Evolutionary conservation across 768 basidiomycete species (phyloP).

Genomic region (Podaxis mareebaensis): DNA sequence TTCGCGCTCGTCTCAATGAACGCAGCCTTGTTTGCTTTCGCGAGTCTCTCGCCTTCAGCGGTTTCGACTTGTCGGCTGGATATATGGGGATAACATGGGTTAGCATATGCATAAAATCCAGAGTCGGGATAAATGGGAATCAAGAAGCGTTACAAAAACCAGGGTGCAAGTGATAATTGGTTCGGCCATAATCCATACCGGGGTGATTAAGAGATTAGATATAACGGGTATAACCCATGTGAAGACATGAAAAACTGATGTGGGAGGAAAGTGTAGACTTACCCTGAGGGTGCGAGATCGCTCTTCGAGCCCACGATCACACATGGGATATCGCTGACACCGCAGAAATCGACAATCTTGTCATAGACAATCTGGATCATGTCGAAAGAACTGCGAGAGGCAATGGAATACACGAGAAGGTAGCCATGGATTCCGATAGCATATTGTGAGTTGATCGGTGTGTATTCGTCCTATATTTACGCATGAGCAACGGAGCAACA

Average conservation of each 20-base stretch:
- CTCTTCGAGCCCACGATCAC: conserved; percentile 94
- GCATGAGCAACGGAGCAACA: conserved; percentile 1
- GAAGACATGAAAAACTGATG: conserved; percentile 4
- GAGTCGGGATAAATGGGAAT: too few relatives aligned
- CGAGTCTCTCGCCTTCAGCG: conserved; percentile 75
- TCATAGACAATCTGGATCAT: conserved; percentile 95
- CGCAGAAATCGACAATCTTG: conserved; percentile 94
- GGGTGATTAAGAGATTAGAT: conserved; percentile 19
- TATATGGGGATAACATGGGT: conserved; percentile 8
- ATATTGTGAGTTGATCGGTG: conserved; percentile 89
- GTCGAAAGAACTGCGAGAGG: conserved; percentile 86
- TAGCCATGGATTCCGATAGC: conserved; percentile 98
- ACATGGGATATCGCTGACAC: conserved; percentile 83
- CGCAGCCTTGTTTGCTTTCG: conserved; percentile 68
- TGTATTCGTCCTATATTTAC: conserved; percentile 81
- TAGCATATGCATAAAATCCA: conserved; percentile 18
- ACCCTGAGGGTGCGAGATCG: conserved; percentile 74
- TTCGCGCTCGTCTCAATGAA: conserved; percentile 92
- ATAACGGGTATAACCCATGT: background rate
- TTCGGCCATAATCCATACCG: too few relatives aligned
- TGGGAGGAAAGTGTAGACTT: conserved; percentile 28
- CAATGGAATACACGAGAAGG: conserved; percentile 94
- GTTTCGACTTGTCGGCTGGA: conserved; percentile 70
- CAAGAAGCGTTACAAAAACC: conserved; percentile 26
- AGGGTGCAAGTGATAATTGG: conserved; percentile 21